Base-by-base conservation (phyloP, 2,329 filamentous ascomycete genomes). In the Aureobasidium uvarum region DNA sequence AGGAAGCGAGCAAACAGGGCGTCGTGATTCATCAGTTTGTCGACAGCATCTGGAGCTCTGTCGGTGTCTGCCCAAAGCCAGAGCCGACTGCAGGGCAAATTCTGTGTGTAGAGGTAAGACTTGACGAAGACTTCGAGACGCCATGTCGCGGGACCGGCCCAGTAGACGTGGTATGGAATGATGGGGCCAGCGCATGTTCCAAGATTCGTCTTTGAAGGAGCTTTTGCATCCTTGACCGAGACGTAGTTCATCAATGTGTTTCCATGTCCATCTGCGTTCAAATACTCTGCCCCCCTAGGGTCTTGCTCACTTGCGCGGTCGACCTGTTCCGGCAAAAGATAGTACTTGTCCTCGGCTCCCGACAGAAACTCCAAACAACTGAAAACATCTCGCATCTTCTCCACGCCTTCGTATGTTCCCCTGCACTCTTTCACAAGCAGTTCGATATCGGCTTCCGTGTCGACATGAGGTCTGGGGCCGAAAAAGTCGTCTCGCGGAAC, bases 71-170 rank as follows among this genome's bases (percentile, higher is more conserved):
- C 75, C 83, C 83, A 85, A 5, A 85, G 70, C 74, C 78, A 83
- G 7, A 85, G 74, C 38, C 81, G 77, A 38, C 80, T 83, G 70
- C 83, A 85, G 11, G 83, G 80, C 31, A 85, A 72, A 66, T 85
- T 84, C 67, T 85, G 83, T 0, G 83, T 84, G 71, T 85, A 81
- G 0, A 85, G 78, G 70, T 85, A 83, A 64, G 80, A 81, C 74
- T 85, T 85, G 75, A 85, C 75, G 69, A 85, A 85, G 36, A 82
- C 75, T 69, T 85, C 83, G 48, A 85, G 81, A 50, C 83, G 76
- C 83, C 83, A 85, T 3, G 82, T 84, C 3, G 83, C 82, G 10
- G 82, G 80, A 3, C 83, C 83, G 8, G 82, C 83, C 83, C 83
- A 85, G 77, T 84, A 85, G 33, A 81, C 79, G 69, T 85, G 83